Evolutionary conservation across 148 eudicot species (phyloP), one percentile per base, ranked within the genome.

Genomic region (Pouteria glomerata): DNA sequence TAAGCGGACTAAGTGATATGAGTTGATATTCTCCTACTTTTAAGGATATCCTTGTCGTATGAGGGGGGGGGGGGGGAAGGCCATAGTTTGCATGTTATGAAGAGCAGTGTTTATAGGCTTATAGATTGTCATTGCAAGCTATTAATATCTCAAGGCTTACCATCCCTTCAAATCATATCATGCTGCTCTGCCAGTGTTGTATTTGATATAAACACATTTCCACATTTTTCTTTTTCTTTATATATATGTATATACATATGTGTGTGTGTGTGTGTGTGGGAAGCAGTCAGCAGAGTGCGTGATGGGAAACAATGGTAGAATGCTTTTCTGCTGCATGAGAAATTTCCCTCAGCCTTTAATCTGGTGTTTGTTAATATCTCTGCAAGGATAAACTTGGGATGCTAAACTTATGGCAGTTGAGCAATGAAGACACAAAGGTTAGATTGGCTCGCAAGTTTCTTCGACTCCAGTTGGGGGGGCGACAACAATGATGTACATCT

Each of bases 311-410:
- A 29, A 35, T 47, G 16, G 27, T 31, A 27, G 51, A 57, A 48
- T 67, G 5, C 62, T 51, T 45, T 34, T 74, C 58, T 74, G 30
- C 47, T 41, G 60, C 41, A 51, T 33, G 72, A 74, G 57, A n/a
- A 26, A 30, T 45, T 74, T 53, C 23, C 8, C 72, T 23, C 57
- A 72, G 58, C 14, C 77, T 67, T 60, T 33, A 45, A 21, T 47
- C 33, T 73, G 44, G 45, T 11, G 21, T 42, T 70, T 23, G 42
- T 70, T 4, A 56, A 60, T 39, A 51, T 30, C 30, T 47, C 44
- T 56, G 72, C 52, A 42, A 41, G 64, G 21, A 27, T 26, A 30
- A 13, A 57, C 53, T 37, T 5, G 16, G 41, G 56, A 35, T 60
- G 58, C 27, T 55, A 45, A 67, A 13, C 7, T n/a, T 68, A 41